Evolutionary conservation across 306 rosid species (phyloP).

Genomic region (Prunus mongolica): DNA sequence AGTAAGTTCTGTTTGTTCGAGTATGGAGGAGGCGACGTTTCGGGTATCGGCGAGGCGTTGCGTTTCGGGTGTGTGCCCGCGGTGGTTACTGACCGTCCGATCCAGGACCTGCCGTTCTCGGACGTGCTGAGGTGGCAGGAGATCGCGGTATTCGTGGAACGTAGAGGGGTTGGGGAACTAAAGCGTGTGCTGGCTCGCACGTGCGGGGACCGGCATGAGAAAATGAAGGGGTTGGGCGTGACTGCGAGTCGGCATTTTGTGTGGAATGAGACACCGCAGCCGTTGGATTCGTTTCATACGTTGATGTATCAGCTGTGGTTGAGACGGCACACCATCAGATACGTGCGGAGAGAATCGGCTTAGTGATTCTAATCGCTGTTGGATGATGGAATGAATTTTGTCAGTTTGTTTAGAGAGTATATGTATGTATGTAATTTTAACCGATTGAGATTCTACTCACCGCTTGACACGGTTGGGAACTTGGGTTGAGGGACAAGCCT

Average conservation of each 20-base stretch:
- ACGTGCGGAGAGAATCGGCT: slow-evolving; percentile 25
- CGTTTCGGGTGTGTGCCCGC: slow-evolving; percentile 58
- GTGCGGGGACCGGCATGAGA: slow-evolving; percentile 23
- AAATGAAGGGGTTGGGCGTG: slow-evolving; percentile 39
- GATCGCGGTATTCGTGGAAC: slow-evolving; percentile 43
- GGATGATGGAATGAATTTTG: background rate
- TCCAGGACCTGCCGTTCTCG: slow-evolving; percentile 62
- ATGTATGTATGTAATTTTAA: no score
- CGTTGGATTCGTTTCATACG: slow-evolving; percentile 61
- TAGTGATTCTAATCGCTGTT: background rate
- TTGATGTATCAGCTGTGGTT: slow-evolving; percentile 75
- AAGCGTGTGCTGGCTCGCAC: slow-evolving; percentile 26
- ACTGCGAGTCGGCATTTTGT: slow-evolving; percentile 51
- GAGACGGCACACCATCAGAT: slow-evolving; percentile 63
- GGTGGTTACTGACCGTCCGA: slow-evolving; percentile 41
- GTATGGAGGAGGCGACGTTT: slow-evolving; percentile 23
- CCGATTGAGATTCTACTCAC: no score
- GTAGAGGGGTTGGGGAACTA: slow-evolving; percentile 18
- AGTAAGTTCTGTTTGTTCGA: slow-evolving; percentile 57
- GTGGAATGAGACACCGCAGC: slow-evolving; percentile 59
- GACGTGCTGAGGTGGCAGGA: slow-evolving; percentile 76
- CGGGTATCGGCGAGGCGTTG: slow-evolving; percentile 57
- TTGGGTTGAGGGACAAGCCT: no score
- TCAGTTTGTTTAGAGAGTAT: background rate
- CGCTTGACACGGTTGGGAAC: no score